phyloP scores from a whole-genome alignment of 1,284 basidiomycete species.

The Rhodotorula sp. region DNA sequence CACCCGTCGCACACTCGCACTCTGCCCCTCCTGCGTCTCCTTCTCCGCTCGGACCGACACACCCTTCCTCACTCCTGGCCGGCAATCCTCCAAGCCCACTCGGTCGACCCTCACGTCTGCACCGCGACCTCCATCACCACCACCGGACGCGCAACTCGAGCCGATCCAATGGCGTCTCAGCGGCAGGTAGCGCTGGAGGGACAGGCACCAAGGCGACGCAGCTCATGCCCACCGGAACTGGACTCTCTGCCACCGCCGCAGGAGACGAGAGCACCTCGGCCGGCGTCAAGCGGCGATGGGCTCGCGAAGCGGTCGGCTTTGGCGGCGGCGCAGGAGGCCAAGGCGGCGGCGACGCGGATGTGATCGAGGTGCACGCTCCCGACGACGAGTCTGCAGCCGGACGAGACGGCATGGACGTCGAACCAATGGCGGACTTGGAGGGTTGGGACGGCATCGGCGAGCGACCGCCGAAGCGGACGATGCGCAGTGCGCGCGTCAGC shows the following conservation, averaged over 20 bases:
- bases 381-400: background rate
- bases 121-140: background rate
- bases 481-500: background rate
- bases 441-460: slow-evolving; percentile 33
- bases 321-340: background rate
- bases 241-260: background rate
- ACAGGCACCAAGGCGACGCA: background rate
- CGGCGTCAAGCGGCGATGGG: slow-evolving; percentile 33
- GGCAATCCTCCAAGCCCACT: slow-evolving; percentile 3
- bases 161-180: background rate
- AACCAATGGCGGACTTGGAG: slow-evolving; percentile 23
- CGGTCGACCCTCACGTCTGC: background rate
- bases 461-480: slow-evolving; percentile 24
- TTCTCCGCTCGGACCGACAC: background rate
- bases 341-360: background rate
- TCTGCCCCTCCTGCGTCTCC: background rate
- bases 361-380: slow-evolving; percentile 1
- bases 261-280: background rate
- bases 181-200: background rate
- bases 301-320: background rate
- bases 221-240: background rate
- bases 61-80: background rate
- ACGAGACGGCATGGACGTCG: slow-evolving; percentile 10
- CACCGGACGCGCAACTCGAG: background rate
- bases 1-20: background rate